These are phyloP conservation scores for Hemerocallis citrina DNA, from an alignment of 106 monocot species.

Conservation along the genomic window DNA sequence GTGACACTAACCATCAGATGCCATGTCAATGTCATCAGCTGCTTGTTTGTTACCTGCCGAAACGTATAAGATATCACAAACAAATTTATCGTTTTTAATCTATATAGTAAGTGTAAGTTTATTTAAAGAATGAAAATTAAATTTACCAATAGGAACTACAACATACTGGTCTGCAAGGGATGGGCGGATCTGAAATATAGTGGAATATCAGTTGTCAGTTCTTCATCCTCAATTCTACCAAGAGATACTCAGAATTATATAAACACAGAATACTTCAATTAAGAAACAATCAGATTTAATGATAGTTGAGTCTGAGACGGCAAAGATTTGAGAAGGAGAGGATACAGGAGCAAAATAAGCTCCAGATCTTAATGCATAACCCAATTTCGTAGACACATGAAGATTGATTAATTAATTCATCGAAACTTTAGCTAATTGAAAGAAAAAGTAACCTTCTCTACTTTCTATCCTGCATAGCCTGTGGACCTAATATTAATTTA, in stretches of 20 bases:
- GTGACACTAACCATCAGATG: constrained; percentile 57
- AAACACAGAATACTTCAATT: not conserved
- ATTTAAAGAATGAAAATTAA: not conserved
- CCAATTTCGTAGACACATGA: not conserved
- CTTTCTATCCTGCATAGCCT: not conserved
- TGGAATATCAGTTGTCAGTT: constrained; percentile 1
- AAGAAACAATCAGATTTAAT: not conserved
- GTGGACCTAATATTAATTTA: not conserved
- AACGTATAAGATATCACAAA: not conserved
- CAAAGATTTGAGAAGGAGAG: not conserved
- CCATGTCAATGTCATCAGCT: constrained; percentile 25
- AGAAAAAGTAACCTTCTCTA: not conserved
- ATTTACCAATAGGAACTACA: constrained; percentile 68
- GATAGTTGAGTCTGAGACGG: not conserved
- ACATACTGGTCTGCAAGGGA: constrained; percentile 57
- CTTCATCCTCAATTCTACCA: not conserved
- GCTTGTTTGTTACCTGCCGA: constrained; percentile 36
- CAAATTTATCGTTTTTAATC: not conserved
- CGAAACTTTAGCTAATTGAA: not conserved
- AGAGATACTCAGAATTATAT: not conserved
- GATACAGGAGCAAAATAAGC: not conserved
- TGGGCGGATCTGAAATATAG: constrained; percentile 35
- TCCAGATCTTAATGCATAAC: not conserved
- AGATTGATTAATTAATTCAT: no score
- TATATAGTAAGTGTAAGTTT: not conserved